Evolutionary conservation across 768 basidiomycete genomes (phyloP).

Genomic region (Podaxis sp.): DNA sequence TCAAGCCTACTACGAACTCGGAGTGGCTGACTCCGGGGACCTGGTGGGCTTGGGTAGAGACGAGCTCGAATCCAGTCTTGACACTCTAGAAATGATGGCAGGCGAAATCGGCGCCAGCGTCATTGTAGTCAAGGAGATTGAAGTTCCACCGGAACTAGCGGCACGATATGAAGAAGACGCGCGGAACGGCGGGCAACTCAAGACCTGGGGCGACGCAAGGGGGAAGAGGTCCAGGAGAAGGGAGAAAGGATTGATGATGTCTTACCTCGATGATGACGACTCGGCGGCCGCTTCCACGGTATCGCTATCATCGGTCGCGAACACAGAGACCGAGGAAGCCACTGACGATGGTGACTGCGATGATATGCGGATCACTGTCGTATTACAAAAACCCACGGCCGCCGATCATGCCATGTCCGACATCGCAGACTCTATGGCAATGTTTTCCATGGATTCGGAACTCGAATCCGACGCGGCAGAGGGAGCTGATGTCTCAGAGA

Average conservation of each 20-base stretch:
- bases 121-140: conserved; percentile 86
- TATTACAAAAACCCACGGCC: conserved; percentile 25
- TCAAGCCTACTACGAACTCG: conserved; percentile 80
- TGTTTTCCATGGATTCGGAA: conserved; percentile 56
- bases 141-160: conserved; percentile 60
- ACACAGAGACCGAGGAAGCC: conserved; percentile 38
- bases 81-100: conserved; percentile 92
- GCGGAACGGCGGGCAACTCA: not conserved
- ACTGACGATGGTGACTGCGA: conserved; percentile 32
- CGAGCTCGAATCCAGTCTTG: conserved; percentile 80
- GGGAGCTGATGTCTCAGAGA: conserved; percentile 22
- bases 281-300: conserved; percentile 17
- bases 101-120: conserved; percentile 92
- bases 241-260: conserved; percentile 33
- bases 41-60: conserved; percentile 74
- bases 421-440: conserved; percentile 21
- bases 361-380: conserved; percentile 31
- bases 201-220: conserved; percentile 28
- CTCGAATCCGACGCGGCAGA: conserved; percentile 28
- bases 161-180: conserved; percentile 18
- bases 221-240: conserved; percentile 38
- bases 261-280: conserved; percentile 24
- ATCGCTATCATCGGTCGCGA: conserved; percentile 17
- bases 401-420: conserved; percentile 18
- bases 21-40: conserved; percentile 84